phyloP scores from a whole-genome alignment of 108 stramenopile genomes.

The Cyclotella sp. region DNA sequence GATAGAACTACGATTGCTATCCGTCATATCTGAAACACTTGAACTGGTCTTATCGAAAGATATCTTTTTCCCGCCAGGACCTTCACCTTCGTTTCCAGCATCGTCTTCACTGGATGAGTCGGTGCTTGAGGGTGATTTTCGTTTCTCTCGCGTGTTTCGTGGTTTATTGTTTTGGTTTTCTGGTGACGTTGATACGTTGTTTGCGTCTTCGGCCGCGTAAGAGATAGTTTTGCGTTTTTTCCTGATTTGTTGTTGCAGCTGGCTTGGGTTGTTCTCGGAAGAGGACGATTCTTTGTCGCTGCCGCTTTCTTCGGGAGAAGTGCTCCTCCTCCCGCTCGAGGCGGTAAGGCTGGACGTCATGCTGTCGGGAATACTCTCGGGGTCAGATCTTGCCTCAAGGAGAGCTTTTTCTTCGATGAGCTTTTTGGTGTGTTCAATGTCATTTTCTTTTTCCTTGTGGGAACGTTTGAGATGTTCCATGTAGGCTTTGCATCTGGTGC shows the following conservation, averaged over 20 bases:
- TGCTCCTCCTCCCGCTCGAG: conserved; percentile 25
- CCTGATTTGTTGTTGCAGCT: conserved; percentile 7
- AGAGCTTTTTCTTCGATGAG: conserved; percentile 60
- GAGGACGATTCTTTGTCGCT: conserved; percentile 19
- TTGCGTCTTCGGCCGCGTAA: neutral
- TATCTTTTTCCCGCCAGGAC: conserved; percentile 56
- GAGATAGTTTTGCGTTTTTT: conserved; percentile 20
- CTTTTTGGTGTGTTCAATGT: conserved; percentile 64
- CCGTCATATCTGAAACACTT: conserved; percentile 74
- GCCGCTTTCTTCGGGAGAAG: conserved; percentile 7
- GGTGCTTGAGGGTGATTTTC: conserved; percentile 24
- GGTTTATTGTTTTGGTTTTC: neutral
- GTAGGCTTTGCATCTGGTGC: conserved; percentile 74
- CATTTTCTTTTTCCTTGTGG: conserved; percentile 70
- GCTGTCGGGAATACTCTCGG: conserved; percentile 59
- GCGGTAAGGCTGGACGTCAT: conserved; percentile 71
- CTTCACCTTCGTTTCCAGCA: conserved; percentile 29
- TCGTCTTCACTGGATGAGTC: conserved; percentile 46
- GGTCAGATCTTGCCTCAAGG: conserved; percentile 69
- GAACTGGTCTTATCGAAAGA: conserved; percentile 64
- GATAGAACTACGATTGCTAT: conserved; percentile 66
- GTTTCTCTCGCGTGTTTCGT: neutral
- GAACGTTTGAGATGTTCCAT: conserved; percentile 68
- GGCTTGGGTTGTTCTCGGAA: neutral
- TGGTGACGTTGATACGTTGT: neutral